Evolutionary conservation across 805 yeast genomes (phyloP), one percentile per base, ranked within the genome.

Genomic region (Candida golubevii): DNA sequence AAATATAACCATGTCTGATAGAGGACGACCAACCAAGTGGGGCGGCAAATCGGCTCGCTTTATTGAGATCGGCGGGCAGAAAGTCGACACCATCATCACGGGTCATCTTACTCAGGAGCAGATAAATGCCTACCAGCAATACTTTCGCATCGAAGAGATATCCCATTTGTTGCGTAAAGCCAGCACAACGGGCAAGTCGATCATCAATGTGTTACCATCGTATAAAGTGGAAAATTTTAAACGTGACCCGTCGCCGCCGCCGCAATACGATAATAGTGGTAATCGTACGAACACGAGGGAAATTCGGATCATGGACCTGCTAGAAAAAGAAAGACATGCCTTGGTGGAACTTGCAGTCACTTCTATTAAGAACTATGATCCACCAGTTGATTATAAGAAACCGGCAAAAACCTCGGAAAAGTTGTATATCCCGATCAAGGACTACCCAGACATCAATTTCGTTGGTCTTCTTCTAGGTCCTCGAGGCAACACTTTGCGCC

Each of bases 381-480:
- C 97, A 1, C 99, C 99, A 0, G 69, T 70, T 26, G 90, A 84
- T 59, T 91, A 87, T 63, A 72, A 82, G 46, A 86, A 86, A 32
- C 82, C 85, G 8, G 61, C 66, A 2, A 82, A 79, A 54, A 81
- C 88, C 6, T 74, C 76, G 37, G 96, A 90, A 55, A 93, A 90
- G 66, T 74, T 88, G 40, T 90, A 79, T 60, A 77, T 93, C 11
- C 98, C 98, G 1, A 86, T 80, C 3, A 77, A 81, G 33, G 91
- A 88, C 47, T 83, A 88, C 66, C 97, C 98, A 0, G 91, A 85
- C 40, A 83, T 93, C 54, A 93, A 93, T 65, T 91, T 91, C 60
- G 86, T 93, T 42, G 99, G 99, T 0, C 72, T 85, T 41, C 66
- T 93, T 15, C 65, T 93, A 39, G 99, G 99, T 0, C 99, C 99